Percentiles rank a stretch among this genome's conserved stretches.
Evolutionary conservation across 140 eudicot genomes (phyloP).

Genomic region (Flaveria floridana): DNA sequence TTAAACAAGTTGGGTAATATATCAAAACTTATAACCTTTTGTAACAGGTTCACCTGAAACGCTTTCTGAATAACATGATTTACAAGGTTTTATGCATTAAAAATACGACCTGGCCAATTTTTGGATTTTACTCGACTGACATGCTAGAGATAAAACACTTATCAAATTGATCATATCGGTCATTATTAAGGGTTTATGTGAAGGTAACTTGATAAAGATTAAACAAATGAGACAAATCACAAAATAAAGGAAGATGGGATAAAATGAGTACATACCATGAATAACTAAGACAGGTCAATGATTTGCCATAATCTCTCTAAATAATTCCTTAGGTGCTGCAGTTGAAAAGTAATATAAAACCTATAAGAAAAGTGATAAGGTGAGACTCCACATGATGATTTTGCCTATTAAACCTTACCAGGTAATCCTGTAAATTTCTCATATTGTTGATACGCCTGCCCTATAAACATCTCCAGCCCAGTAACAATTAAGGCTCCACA

Average conservation of each 20-base stretch:
- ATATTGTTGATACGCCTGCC: conserved; percentile 94
- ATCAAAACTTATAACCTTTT: background rate
- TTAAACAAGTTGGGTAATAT: background rate
- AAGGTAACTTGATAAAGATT: background rate
- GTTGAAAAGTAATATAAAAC: conserved; percentile 7
- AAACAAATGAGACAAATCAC: background rate
- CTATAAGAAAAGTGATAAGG: background rate
- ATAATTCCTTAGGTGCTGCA: conserved; percentile 85
- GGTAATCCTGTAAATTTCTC: conserved; percentile 91
- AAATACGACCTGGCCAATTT: background rate
- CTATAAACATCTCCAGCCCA: conserved; percentile 89
- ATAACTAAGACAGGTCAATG: conserved; percentile 32
- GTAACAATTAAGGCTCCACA: conserved; percentile 70
- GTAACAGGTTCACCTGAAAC: background rate
- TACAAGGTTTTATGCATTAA: background rate
- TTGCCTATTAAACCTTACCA: conserved; percentile 43
- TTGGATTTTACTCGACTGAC: background rate
- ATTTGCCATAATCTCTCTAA: conserved; percentile 55
- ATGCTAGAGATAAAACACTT: background rate
- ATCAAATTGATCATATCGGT: background rate
- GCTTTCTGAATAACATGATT: background rate
- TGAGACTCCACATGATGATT: background rate
- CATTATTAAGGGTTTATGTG: background rate
- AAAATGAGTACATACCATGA: conserved; percentile 28
- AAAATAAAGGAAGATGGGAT: conserved; percentile 10